Evolutionary conservation across 768 basidiomycete genomes (phyloP).

Genomic region (Dentipellis fragilis): DNA sequence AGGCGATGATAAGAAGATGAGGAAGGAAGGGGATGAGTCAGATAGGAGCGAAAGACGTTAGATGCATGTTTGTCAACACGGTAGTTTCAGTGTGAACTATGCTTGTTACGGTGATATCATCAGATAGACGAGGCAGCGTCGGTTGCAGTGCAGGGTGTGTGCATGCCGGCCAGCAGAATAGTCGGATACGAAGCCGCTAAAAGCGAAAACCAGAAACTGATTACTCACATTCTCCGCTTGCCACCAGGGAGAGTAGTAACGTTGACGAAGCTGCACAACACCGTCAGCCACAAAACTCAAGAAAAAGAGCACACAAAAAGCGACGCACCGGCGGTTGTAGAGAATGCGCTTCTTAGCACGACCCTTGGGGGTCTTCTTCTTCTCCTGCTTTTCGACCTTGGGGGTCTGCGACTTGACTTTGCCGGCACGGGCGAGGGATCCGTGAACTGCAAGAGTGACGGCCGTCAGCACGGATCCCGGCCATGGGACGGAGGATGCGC

Average conservation of each 20-base stretch:
- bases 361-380: constrained; percentile 96
- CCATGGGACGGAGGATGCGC: neutral
- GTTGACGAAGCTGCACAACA: constrained; percentile 68
- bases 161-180: neutral
- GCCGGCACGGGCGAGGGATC: constrained; percentile 98
- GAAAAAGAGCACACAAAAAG: neutral
- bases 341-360: constrained; percentile 94
- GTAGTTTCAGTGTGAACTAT: constrained; percentile 96
- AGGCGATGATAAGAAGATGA: neutral
- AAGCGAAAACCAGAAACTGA: constrained; percentile 10
- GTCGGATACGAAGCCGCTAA: neutral
- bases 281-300: too few relatives aligned
- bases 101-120: constrained; percentile 59
- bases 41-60: constrained; percentile 99
- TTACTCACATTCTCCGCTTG: constrained; percentile 91
- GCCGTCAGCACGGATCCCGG: neutral
- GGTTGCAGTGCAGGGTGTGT: constrained; percentile 2
- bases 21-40: constrained; percentile 36
- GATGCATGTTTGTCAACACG: constrained; percentile 81
- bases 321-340: constrained; percentile 82
- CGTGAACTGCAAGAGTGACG: constrained; percentile 60
- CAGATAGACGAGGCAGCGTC: constrained; percentile 18
- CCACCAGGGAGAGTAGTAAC: constrained; percentile 85
- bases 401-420: constrained; percentile 99
- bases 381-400: constrained; percentile 97